Evolutionary conservation across 2,329 filamentous ascomycete genomes (phyloP), one percentile per base, ranked within the genome.

Genomic region (Myriosclerotinia scirpicola): DNA sequence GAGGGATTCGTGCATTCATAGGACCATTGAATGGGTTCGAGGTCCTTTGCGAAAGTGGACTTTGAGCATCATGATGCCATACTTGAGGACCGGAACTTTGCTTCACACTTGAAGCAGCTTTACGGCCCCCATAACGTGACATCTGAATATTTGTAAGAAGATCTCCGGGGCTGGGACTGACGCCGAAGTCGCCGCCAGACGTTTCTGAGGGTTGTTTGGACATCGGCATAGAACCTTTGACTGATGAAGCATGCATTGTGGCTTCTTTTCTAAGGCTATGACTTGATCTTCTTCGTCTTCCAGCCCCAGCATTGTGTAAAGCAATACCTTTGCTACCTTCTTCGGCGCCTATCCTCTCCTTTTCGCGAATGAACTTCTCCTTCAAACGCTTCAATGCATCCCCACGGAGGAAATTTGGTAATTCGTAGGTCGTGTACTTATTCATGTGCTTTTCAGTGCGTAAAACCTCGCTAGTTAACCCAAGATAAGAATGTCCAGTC

Each of bases 401-500:
- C 6, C 95, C 95, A 40, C 93, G 88, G 9, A 99, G 82, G 67
- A 95, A 90, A 72, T 97, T 97, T 0, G 96, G 95, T 54, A 99
- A 81, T 75, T 98, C 93, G 74, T 93, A 95, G 26, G 88, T 90
- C 0, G 94, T 97, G 76, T 93, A 97, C 71, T 91, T 91, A 76
- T 95, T 90, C 90, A 99, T 97, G 70, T 92, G 89, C 76, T 91
- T 92, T 76, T 99, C 95, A 0, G 93, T 97, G 59, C 93, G 90
- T 15, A 99, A 79, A 0, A 99, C 94, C 74, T 99, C 95, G 50
- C 89, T 91, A 0, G 92, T 96, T 53, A 99, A 79, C 1, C 96
- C 95, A 20, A 99, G 86, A 74, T 99, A 99, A 64, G 91, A 91
- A 81, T 97, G 95, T 0, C 93, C 95, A 14, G 96, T 98, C 0